Conservation (phyloP, 208 protist genomes). For the Acanthamoeba sp. region DNA sequence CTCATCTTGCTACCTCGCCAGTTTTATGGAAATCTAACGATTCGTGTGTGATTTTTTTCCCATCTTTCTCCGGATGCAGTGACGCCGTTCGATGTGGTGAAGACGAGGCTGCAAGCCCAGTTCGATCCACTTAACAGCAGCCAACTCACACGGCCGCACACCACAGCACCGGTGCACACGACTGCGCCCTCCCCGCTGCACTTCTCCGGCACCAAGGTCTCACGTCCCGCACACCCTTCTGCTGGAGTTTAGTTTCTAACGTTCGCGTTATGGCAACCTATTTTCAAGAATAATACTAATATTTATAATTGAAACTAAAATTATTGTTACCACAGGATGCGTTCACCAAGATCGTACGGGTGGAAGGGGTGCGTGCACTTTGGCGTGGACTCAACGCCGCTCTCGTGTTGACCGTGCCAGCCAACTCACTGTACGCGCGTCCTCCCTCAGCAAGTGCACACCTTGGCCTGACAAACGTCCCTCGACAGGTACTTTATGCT, state of each 20-base stretch:
- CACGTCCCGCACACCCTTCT: neutral
- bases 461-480: neutral
- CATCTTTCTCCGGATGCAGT: neutral
- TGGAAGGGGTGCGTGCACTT: constrained; percentile 76
- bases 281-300: neutral
- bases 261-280: too few species aligned
- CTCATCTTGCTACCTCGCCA: too few species aligned
- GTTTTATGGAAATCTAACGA: neutral
- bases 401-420: constrained; percentile 79
- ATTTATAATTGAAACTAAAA: neutral
- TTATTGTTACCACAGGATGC: constrained; percentile 27
- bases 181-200: neutral
- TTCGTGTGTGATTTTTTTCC: neutral
- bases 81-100: constrained; percentile 83
- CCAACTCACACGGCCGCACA: neutral
- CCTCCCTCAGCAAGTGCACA: neutral
- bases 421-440: constrained; percentile 72
- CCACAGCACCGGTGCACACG: neutral
- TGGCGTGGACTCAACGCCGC: constrained; percentile 78
- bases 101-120: constrained; percentile 80
- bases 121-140: neutral
- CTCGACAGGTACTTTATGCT: constrained; percentile 79
- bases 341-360: constrained; percentile 76
- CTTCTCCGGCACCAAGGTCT: constrained; percentile 23
- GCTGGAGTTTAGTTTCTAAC: too few species aligned